Base-by-base conservation (phyloP, 2,329 filamentous ascomycete genomes). In the Aspergillus jensenii region DNA sequence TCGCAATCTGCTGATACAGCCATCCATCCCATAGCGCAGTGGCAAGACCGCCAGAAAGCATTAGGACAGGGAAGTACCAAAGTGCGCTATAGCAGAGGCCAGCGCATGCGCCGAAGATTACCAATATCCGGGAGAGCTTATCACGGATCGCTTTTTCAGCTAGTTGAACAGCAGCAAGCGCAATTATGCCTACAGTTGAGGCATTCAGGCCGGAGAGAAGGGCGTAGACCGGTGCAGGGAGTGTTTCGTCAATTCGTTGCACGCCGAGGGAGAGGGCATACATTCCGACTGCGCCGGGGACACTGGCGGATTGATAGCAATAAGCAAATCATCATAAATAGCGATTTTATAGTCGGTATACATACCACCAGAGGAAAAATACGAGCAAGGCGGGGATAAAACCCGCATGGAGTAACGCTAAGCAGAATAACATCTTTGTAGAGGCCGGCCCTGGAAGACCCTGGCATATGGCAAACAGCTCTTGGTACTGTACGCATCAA, bases 11-110 rank as follows among this genome's bases (percentile, higher is more conserved):
- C n/a, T 82, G 78, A 7, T 82, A 64, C 74, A 81, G 81, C 43
- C 79, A 76, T 44, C 74, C 76, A 21, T 90, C 88, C 77, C 84
- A 86, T 0, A 83, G 53, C 0, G 85, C 70, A 0, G 84, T 83
- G 0, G 73, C 70, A 1, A 80, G 11, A 0, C 87, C 88, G 0
- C 81, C 83, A 1, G 78, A 62, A 0, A 82, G 64, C 72, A 91
- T 87, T 4, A 91, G 68, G 0, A 84, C 65, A 0, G 89, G 89
- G 46, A 90, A 91, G 63, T 89, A 92, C 89, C 89, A 92, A 0
- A 91, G 73, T 0, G 87, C 84, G 50, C 86, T 90, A 64, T 91
- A 91, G 49, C 89, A 78, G 62, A 91, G 74, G 0, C 88, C 89
- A 0, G 87, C 87, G 8, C 82, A 79, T 0, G 79, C 89, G 3